Percentiles rank a stretch among this genome's conserved stretches.
These are phyloP conservation scores for Gyrodon lividus DNA, from an alignment of 768 basidiomycete genomes.

Conservation along the genomic window DNA sequence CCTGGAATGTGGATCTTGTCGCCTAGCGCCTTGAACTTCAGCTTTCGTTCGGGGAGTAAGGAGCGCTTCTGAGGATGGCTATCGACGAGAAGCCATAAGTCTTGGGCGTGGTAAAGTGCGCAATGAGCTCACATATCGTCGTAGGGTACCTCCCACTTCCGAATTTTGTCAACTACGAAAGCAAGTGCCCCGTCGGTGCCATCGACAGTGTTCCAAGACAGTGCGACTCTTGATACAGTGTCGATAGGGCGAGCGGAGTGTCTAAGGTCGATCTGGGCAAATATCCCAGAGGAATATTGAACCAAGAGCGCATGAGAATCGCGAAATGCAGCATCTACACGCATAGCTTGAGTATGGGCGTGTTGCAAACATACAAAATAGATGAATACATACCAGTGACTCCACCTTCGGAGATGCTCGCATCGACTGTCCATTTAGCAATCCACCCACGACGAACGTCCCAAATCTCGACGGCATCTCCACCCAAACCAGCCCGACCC, in stretches of 20 bases:
- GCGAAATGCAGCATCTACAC: slow-evolving; percentile 64
- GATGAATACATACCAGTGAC: slow-evolving; percentile 57
- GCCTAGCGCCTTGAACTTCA: slow-evolving; percentile 55
- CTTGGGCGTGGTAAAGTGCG: neutral
- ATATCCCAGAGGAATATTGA: slow-evolving; percentile 71
- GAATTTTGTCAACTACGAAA: slow-evolving; percentile 59
- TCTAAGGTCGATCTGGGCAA: slow-evolving; percentile 77
- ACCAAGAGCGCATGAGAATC: slow-evolving; percentile 74
- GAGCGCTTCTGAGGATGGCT: slow-evolving; percentile 38
- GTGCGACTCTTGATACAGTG: slow-evolving; percentile 57
- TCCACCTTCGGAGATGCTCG: slow-evolving; percentile 65
- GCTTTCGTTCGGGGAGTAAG: slow-evolving; percentile 27
- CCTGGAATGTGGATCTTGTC: slow-evolving; percentile 51
- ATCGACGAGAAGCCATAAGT: slow-evolving; percentile 1
- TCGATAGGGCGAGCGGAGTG: slow-evolving; percentile 64
- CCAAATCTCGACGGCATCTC: slow-evolving; percentile 81
- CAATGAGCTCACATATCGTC: slow-evolving; percentile 67
- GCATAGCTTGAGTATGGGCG: neutral
- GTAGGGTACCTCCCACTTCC: slow-evolving; percentile 67
- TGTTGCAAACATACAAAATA: neutral
- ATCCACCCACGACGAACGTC: slow-evolving; percentile 80
- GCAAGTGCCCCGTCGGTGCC: slow-evolving; percentile 52
- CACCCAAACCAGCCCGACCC: slow-evolving; percentile 20
- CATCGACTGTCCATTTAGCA: slow-evolving; percentile 76
- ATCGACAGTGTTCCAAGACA: slow-evolving; percentile 56